These are phyloP conservation scores for Chaetomium sp. DNA, from an alignment of 2,329 filamentous ascomycete genomes.

Conservation along the genomic window DNA sequence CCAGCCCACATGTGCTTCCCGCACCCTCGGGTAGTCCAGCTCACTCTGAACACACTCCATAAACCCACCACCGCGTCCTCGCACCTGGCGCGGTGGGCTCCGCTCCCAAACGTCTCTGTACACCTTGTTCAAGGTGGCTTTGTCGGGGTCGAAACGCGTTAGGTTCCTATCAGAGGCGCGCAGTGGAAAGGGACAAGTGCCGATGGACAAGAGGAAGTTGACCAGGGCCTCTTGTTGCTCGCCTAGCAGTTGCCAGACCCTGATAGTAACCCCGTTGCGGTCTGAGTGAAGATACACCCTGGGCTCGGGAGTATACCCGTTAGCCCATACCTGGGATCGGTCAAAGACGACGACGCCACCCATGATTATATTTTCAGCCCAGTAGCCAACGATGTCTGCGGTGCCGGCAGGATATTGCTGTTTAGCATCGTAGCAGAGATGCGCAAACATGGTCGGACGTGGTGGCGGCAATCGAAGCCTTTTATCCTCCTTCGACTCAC, in stretches of 20 bases:
- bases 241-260: neutral
- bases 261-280: neutral
- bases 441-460: neutral
- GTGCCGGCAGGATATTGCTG: neutral
- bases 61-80: too few relatives aligned
- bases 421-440: neutral
- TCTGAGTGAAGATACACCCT: conserved; percentile 1
- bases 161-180: neutral
- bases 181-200: neutral
- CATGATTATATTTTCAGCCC: neutral
- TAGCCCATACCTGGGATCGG: neutral
- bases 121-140: neutral
- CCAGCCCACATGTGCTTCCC: too few relatives aligned
- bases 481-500: too few relatives aligned
- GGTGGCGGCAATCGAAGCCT: neutral
- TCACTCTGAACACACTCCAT: too few relatives aligned
- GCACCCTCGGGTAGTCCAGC: too few relatives aligned
- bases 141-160: neutral
- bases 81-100: neutral
- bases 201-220: neutral
- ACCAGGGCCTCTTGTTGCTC: conserved; percentile 4
- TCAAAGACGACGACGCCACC: conserved; percentile 4
- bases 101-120: conserved; percentile 10
- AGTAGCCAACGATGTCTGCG: conserved; percentile 4
- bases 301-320: neutral